These are phyloP conservation scores for Penicillium sp. DNA, from an alignment of 2,329 filamentous ascomycete species.

Conservation along the genomic window DNA sequence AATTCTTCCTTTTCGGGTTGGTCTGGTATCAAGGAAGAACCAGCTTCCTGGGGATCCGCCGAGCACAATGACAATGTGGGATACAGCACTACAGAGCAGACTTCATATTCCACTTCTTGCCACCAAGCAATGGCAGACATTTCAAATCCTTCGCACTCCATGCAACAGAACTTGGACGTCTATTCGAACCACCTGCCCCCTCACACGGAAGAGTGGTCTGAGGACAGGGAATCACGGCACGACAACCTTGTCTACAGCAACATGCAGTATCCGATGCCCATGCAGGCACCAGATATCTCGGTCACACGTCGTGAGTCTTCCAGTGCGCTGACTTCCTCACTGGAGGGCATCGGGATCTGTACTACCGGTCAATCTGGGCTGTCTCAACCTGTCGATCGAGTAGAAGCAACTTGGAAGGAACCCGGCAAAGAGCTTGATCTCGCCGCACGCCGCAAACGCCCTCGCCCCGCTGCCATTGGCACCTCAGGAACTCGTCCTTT, in stretches of 20 bases:
- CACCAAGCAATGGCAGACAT: slow-evolving; percentile 19
- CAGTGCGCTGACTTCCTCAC: slow-evolving; percentile 27
- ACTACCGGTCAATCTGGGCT: slow-evolving; percentile 18
- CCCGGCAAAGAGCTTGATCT: slow-evolving; percentile 38
- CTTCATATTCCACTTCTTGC: slow-evolving; percentile 17
- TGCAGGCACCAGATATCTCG: slow-evolving; percentile 27
- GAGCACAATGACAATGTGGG: slow-evolving; percentile 19
- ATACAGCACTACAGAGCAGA: slow-evolving; percentile 18
- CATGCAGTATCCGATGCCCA: slow-evolving; percentile 25
- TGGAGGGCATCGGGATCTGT: slow-evolving; percentile 33
- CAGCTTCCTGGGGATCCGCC: slow-evolving; percentile 23
- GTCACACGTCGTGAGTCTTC: slow-evolving; percentile 27
- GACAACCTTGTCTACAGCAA: slow-evolving; percentile 25
- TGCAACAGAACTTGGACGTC: slow-evolving; percentile 11
- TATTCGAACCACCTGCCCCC: slow-evolving; percentile 14
- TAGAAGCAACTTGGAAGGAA: slow-evolving; percentile 26
- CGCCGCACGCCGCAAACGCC: slow-evolving; percentile 40
- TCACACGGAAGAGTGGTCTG: slow-evolving; percentile 25
- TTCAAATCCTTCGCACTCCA: slow-evolving; percentile 11
- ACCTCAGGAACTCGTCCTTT: slow-evolving; percentile 35
- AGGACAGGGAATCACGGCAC: slow-evolving; percentile 18
- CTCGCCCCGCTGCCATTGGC: slow-evolving; percentile 40
- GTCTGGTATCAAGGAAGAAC: slow-evolving; percentile 22
- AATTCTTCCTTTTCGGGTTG: slow-evolving; percentile 24
- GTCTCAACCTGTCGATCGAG: slow-evolving; percentile 22